Evolutionary conservation across 345 rosid genomes (phyloP), one percentile per base, ranked within the genome.

Genomic region (Pistacia atlantica): DNA sequence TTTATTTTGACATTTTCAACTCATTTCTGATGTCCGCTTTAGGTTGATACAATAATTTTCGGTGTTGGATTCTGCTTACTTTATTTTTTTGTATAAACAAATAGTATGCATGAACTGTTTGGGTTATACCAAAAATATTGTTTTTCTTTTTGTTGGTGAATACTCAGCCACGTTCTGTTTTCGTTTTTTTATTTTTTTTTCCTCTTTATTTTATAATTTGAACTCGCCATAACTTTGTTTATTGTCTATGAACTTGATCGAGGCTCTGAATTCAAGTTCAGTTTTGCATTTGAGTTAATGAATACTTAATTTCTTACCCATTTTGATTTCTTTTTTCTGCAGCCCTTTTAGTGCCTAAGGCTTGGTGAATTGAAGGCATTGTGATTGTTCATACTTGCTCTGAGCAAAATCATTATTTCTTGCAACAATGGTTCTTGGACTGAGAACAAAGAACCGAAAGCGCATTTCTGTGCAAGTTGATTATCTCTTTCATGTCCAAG

Each of bases 371-470:
- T 46, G 64, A 83, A 69, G 61, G 48, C 76, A 56, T 69, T 80
- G 79, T 78, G 48, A 75, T 65, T 76, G 77, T 71, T 35, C 60
- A 59, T 65, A 67, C 58, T 73, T 14, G 46, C 78, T 20, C 14
- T 51, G 63, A 58, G 77, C 67, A 82, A 78, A 76, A 45, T 13
- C 71, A 31, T 71, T 58, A 25, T 70, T 68, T 73, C 48, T 65
- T 72, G 37, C n/a, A 6, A 78, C 68, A 55, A 89, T 91, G 95
- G 91, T 91, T 83, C 90, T 91, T 5, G 91, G 95, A 56, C 59
- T 91, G 60, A 82, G 88, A 84, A 84, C 87, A 20, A 91, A 85
- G 89, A 85, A 82, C 85, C 77, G 79, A 28, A 91, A 82, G 80
- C 83, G 84, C 14, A 72, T 49, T 51, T 65, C 77, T 0, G 80